Conservation (phyloP, 495 filamentous ascomycete species). For the Penicillium dipodomyicola region DNA sequence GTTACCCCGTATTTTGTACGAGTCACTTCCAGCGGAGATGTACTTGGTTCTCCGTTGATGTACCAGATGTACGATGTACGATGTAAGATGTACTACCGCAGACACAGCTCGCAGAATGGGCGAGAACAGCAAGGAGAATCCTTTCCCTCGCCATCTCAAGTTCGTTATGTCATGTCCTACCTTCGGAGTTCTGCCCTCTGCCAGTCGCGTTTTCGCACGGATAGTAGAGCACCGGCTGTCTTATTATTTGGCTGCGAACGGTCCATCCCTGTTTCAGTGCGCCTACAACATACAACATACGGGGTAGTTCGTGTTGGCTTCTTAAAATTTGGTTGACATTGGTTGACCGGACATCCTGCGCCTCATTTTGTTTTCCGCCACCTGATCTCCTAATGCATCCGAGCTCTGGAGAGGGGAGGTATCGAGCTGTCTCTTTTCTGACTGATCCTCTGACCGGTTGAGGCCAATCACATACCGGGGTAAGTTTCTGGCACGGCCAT, state of each 20-base stretch:
- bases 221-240: neutral
- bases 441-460: conserved; percentile 13
- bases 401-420: conserved; percentile 12
- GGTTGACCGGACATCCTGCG: conserved; percentile 24
- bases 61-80: conserved; percentile 8
- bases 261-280: conserved; percentile 14
- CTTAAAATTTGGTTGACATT: conserved; percentile 9
- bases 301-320: neutral
- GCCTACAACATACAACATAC: neutral
- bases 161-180: conserved; percentile 32
- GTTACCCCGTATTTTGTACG: neutral
- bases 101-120: neutral
- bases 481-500: neutral
- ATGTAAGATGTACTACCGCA: conserved; percentile 1
- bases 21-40: conserved; percentile 6
- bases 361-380: conserved; percentile 19
- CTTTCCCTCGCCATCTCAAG: conserved; percentile 10
- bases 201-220: conserved; percentile 1
- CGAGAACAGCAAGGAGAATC: conserved; percentile 25
- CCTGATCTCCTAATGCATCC: conserved; percentile 21
- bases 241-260: conserved; percentile 4
- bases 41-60: neutral
- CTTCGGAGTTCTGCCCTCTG: conserved; percentile 9
- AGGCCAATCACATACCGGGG: neutral
- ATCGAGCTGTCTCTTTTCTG: conserved; percentile 10